Percentiles rank a stretch among this genome's conserved stretches.
Conservation (phyloP, 257 asterid genomes). For the Nicotiana noctiflora region DNA sequence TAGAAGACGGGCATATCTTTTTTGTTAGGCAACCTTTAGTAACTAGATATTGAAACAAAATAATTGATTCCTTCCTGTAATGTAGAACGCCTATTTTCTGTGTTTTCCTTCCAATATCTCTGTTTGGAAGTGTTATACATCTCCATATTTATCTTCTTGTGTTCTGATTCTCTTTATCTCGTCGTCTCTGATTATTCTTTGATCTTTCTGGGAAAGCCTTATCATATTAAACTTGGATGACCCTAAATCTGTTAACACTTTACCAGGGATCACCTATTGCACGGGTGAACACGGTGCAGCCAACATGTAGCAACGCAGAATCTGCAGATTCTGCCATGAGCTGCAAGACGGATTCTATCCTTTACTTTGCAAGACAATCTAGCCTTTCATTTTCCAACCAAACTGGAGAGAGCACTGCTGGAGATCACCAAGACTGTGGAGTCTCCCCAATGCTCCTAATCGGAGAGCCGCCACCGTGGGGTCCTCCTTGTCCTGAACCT, state of each 20-base stretch:
- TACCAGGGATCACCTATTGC: slow-evolving; percentile 47
- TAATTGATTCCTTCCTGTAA: neutral
- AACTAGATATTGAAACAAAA: neutral
- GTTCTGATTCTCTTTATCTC: neutral
- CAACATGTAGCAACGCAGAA: slow-evolving; percentile 79
- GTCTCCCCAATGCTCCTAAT: slow-evolving; percentile 45
- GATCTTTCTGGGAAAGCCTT: neutral
- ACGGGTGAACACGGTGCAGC: slow-evolving; percentile 39
- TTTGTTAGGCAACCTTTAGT: neutral
- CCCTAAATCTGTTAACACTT: slow-evolving; percentile 8
- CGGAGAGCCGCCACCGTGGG: slow-evolving; percentile 83
- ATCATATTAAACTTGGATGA: neutral
- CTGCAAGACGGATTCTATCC: slow-evolving; percentile 77
- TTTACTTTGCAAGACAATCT: slow-evolving; percentile 42
- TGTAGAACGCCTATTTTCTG: neutral
- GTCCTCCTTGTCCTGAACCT: slow-evolving; percentile 53
- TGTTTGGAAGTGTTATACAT: neutral
- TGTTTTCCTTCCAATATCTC: neutral
- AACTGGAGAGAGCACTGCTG: slow-evolving; percentile 55
- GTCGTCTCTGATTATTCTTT: neutral
- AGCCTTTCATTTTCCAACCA: slow-evolving; percentile 66
- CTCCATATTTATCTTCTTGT: neutral
- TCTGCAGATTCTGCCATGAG: slow-evolving; percentile 75
- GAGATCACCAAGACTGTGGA: slow-evolving; percentile 65
- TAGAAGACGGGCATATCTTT: neutral